Evolutionary conservation across 2,329 filamentous ascomycete genomes (phyloP), one percentile per base, ranked within the genome.

Genomic region (Lasiodiplodia sp.): DNA sequence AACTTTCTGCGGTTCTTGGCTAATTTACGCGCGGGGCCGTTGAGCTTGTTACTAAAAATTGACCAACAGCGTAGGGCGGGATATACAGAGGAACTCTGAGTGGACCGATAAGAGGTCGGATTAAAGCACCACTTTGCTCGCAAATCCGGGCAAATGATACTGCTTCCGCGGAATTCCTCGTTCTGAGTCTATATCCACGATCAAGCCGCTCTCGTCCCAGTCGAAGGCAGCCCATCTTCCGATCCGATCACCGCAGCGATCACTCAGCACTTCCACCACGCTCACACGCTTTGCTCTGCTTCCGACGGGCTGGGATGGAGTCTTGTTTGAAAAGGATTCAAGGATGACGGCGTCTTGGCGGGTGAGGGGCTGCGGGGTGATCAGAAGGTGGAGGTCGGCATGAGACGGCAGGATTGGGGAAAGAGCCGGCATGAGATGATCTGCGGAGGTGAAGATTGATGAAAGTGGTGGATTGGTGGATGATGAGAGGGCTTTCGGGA

Each of bases 201-300:
- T 40, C n/a, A 25, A 38, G 1, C 65, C 65, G 7, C 8, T 31
- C 28, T 52, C 49, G 8, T 68, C 49, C 47, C 34, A 23, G 2
- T 21, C 18, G 23, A 68, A 63, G 2, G 56, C 25, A 2, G 47
- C 79, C 81, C 82, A 85, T 18, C 71, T 75, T 5, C 81, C 82
- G 37, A 74, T 73, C 56, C 81, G 74, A 10, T 72, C 74, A 16
- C 72, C 79, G 68, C 72, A 75, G 63, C 81, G 72, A 75, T 85
- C 83, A 40, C 73, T 72, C 68, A 85, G n/a, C 14, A 85, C 76
- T 72, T 85, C 83, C 2, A 84, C 38, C 28, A 84, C 80, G 60
- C 73, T 73, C 71, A 75, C 73, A 65, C 77, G 71, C 6, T 72
- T 71, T 28, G 72, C 70, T 68, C 62, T 69, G 60, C 64, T 60